These are phyloP conservation scores for Pterocarpus macrocarpus DNA, from an alignment of 306 rosid species.

Conservation along the genomic window DNA sequence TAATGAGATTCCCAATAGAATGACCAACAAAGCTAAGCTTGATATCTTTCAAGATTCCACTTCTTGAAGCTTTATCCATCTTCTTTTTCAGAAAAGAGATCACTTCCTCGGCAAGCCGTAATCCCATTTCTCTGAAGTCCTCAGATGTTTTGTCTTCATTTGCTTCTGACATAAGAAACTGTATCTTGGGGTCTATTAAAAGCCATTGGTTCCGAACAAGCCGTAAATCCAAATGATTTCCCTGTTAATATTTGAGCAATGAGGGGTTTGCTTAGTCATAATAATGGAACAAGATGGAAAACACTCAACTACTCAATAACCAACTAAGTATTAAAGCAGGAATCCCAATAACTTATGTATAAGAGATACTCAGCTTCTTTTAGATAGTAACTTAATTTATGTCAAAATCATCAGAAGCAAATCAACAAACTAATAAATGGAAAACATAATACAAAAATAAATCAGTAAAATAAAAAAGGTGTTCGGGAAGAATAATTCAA, in stretches of 20 bases:
- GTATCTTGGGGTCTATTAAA: slow-evolving; percentile 85
- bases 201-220: slow-evolving; percentile 99
- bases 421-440: background rate
- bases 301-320: background rate
- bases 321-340: slow-evolving; percentile 20
- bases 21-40: slow-evolving; percentile 97
- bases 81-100: slow-evolving; percentile 80
- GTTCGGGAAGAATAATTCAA: background rate
- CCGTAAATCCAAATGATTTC: slow-evolving; percentile 96
- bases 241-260: slow-evolving; percentile 62
- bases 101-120: slow-evolving; percentile 90
- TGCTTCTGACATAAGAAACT: slow-evolving; percentile 91
- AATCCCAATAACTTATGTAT: slow-evolving; percentile 9
- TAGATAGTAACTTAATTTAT: slow-evolving; percentile 8
- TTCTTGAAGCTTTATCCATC: slow-evolving; percentile 82
- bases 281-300: slow-evolving; percentile 11
- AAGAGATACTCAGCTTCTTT: slow-evolving; percentile 16
- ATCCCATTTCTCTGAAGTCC: slow-evolving; percentile 98
- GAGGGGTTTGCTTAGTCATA: slow-evolving; percentile 31
- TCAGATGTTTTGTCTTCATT: slow-evolving; percentile 92
- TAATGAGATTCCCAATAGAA: slow-evolving; percentile 93
- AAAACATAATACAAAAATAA: background rate
- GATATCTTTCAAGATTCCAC: slow-evolving; percentile 65
- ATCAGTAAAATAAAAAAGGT: background rate
- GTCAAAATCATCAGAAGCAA: background rate